Conservation (phyloP, 305 asterid species). For the Rubia tinctorum region DNA sequence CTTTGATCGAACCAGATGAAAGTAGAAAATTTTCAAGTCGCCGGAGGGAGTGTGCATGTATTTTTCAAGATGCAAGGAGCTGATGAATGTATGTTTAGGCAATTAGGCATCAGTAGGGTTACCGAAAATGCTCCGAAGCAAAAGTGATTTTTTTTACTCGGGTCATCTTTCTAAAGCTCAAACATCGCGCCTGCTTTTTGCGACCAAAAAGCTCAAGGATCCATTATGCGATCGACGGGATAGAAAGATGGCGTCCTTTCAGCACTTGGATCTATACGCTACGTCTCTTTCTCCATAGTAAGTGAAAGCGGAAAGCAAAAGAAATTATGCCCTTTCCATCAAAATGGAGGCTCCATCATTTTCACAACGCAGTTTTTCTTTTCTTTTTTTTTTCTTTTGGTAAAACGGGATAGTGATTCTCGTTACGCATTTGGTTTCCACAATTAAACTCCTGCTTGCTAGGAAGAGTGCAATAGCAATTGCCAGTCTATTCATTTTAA, state of each 20-base stretch:
- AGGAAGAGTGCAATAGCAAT: too few species aligned
- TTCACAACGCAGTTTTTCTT: too few species aligned
- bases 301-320: constrained; percentile 16
- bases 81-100: background rate
- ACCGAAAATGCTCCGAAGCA: constrained; percentile 22
- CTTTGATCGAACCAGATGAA: too few species aligned
- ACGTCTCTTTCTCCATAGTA: constrained; percentile 6
- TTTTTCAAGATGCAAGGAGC: background rate
- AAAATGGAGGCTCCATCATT: background rate
- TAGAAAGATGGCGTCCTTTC: constrained; percentile 18
- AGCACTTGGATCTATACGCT: background rate
- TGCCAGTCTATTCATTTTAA: too few species aligned
- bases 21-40: too few species aligned
- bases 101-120: background rate
- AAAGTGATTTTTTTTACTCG: constrained; percentile 39
- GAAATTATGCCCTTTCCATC: constrained; percentile 5
- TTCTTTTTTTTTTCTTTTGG: too few species aligned
- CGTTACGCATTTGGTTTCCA: too few species aligned
- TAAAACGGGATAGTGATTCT: too few species aligned
- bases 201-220: constrained; percentile 1
- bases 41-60: too few species aligned
- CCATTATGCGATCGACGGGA: background rate
- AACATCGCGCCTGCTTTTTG: background rate
- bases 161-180: constrained; percentile 15
- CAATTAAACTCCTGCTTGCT: too few species aligned